A percentile compares a stretch with the other conserved stretches of the same genome.
phyloP scores from a whole-genome alignment of 2,329 filamentous ascomycete genomes.

The Bipolaris oryzae region DNA sequence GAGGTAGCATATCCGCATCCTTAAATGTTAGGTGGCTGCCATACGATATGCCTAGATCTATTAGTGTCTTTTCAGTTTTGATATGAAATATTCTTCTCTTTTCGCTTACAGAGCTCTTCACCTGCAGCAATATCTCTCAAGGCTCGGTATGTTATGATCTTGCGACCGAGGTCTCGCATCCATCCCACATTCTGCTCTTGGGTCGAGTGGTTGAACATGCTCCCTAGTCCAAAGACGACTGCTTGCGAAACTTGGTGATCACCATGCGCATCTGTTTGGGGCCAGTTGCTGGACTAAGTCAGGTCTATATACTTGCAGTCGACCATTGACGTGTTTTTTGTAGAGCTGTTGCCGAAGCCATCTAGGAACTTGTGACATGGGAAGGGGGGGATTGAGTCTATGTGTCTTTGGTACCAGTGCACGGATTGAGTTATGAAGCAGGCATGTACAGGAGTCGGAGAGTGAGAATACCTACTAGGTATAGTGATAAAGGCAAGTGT shows the following conservation, averaged over 20 bases:
- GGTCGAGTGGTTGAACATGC: constrained; percentile 64
- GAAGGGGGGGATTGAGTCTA: neutral
- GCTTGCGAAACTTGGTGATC: constrained; percentile 54
- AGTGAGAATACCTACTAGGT: constrained; percentile 55
- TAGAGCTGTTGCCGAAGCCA: neutral
- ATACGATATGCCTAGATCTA: constrained; percentile 53
- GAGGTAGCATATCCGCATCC: constrained; percentile 46
- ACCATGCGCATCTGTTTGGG: constrained; percentile 29
- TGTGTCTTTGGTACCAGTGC: neutral
- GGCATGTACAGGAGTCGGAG: neutral
- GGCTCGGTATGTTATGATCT: constrained; percentile 57
- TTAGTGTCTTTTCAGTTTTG: constrained; percentile 14
- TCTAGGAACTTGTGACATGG: neutral
- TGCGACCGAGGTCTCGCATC: constrained; percentile 55
- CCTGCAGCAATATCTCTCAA: constrained; percentile 57
- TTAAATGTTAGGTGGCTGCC: constrained; percentile 55
- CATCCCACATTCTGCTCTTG: constrained; percentile 62
- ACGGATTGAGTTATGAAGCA: neutral
- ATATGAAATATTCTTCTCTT: constrained; percentile 24
- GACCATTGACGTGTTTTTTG: neutral
- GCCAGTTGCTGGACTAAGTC: constrained; percentile 52
- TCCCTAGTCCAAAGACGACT: constrained; percentile 61
- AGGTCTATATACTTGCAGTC: constrained; percentile 9
- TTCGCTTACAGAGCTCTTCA: constrained; percentile 59
- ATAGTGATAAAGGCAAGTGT: constrained; percentile 61